phyloP scores from a whole-genome alignment of 345 rosid genomes.

The Arabidopsis arenosa region DNA sequence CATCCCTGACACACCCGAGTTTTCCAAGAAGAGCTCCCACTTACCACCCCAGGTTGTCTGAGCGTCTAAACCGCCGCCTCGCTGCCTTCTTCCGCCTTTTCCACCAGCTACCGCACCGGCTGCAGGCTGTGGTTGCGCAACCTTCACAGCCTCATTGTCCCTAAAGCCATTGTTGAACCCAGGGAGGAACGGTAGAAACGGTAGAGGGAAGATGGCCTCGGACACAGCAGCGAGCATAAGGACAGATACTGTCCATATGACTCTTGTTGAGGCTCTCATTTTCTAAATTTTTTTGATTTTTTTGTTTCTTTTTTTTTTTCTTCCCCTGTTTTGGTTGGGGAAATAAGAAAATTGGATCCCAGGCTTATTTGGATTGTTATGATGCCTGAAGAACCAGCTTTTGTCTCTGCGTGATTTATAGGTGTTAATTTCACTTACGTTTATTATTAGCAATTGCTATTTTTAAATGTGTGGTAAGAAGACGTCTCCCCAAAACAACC shows the following conservation, averaged over 20 bases:
- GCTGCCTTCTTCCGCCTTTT: conserved; percentile 26
- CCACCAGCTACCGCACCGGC: background rate
- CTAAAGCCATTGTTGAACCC: conserved; percentile 16
- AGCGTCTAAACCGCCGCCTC: conserved; percentile 16
- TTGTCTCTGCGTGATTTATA: conserved; percentile 24
- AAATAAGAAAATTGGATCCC: conserved; percentile 25
- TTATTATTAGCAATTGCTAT: conserved; percentile 42
- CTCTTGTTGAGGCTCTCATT: conserved; percentile 44
- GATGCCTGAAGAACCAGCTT: conserved; percentile 35
- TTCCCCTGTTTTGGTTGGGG: conserved; percentile 37
- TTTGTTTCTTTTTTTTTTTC: background rate
- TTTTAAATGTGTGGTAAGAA: conserved; percentile 41
- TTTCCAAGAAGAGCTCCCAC: conserved; percentile 62
- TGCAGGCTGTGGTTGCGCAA: background rate
- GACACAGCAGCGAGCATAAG: conserved; percentile 44
- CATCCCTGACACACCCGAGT: conserved; percentile 89
- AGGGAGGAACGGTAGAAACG: conserved; percentile 40
- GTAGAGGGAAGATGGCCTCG: conserved; percentile 43
- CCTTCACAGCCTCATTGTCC: conserved; percentile 4
- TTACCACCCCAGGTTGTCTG: conserved; percentile 51
- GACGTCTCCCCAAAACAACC: conserved; percentile 30
- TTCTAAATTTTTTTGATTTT: background rate
- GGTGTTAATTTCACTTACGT: conserved; percentile 15
- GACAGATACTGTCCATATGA: conserved; percentile 46
- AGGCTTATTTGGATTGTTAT: conserved; percentile 32